Conservation (phyloP, 148 eudicot genomes). For the Suaeda aralocaspica region DNA sequence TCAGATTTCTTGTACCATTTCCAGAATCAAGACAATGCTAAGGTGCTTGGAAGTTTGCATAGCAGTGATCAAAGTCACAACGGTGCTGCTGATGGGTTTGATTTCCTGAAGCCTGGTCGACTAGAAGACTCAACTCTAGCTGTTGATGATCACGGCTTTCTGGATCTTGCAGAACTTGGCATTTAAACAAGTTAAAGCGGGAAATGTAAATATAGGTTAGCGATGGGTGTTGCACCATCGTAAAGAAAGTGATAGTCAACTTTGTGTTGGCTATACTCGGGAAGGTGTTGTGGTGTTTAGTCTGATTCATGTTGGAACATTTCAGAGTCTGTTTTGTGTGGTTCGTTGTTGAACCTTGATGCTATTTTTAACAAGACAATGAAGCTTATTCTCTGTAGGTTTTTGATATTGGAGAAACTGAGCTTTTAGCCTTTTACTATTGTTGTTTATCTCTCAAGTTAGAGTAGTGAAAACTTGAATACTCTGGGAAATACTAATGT, state of each 20-base stretch:
- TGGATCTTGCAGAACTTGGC: constrained; percentile 26
- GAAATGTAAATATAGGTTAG: not conserved
- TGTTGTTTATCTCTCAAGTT: not conserved
- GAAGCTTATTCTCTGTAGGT: constrained; percentile 6
- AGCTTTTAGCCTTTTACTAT: not conserved
- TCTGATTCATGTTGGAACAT: not conserved
- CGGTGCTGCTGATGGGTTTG: constrained; percentile 29
- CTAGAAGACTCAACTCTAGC: constrained; percentile 35
- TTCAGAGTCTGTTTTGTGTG: not conserved
- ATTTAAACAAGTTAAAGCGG: constrained; percentile 1
- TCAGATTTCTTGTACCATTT: constrained; percentile 14
- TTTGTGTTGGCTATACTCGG: not conserved
- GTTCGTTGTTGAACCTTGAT: not conserved
- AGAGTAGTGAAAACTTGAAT: not conserved
- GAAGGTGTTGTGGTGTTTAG: not conserved
- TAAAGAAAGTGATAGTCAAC: not conserved
- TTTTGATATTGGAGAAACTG: constrained; percentile 3
- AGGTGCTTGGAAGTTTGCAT: too few species aligned
- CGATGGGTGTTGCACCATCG: not conserved
- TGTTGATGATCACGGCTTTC: constrained; percentile 25
- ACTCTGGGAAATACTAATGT: not conserved
- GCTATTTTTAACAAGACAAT: not conserved
- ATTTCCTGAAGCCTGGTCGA: constrained; percentile 46
- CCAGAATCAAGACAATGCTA: constrained; percentile 18
- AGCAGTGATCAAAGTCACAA: constrained; percentile 1